These are phyloP conservation scores for Xenoacremonium recifei DNA, from an alignment of 2,329 filamentous ascomycete species.

Conservation along the genomic window DNA sequence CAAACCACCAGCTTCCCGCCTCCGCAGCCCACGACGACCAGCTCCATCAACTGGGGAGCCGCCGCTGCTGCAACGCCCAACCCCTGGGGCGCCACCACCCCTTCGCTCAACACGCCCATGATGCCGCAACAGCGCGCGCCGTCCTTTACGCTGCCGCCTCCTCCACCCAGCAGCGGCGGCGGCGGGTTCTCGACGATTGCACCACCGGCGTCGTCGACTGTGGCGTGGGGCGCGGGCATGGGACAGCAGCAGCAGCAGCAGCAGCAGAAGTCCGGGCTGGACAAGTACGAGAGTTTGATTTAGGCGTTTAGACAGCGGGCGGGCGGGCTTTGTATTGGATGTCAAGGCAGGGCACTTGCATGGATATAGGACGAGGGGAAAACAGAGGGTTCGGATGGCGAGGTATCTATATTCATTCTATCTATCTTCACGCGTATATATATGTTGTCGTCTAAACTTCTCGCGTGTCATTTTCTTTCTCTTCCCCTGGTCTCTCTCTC, in stretches of 20 bases:
- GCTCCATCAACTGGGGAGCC: constrained; percentile 54
- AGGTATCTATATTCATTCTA: no score
- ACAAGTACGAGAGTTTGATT: constrained; percentile 67
- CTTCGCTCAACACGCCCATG: constrained; percentile 41
- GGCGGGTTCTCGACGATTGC: constrained; percentile 48
- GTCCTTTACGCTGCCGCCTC: constrained; percentile 59
- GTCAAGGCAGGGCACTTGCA: no score
- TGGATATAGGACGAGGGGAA: no score
- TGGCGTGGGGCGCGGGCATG: constrained; percentile 24
- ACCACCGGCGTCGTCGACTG: constrained; percentile 39
- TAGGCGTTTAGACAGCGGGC: constrained; percentile 30
- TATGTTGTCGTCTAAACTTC: no score
- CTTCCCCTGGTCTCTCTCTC: no score
- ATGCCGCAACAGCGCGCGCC: constrained; percentile 34
- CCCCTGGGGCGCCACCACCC: constrained; percentile 51
- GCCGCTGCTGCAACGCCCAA: constrained; percentile 43
- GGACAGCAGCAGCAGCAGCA: constrained; percentile 22
- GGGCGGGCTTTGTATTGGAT: no score
- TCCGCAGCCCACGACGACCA: constrained; percentile 26
- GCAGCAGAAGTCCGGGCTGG: constrained; percentile 53
- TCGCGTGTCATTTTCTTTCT: no score
- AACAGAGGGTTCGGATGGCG: no score
- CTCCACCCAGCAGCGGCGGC: constrained; percentile 38
- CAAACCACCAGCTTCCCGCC: constrained; percentile 16
- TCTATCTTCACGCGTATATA: no score